Percentiles rank a stretch among this genome's conserved stretches.
Evolutionary conservation across 768 basidiomycete species (phyloP).

Genomic region (Termitomyces sp.): DNA sequence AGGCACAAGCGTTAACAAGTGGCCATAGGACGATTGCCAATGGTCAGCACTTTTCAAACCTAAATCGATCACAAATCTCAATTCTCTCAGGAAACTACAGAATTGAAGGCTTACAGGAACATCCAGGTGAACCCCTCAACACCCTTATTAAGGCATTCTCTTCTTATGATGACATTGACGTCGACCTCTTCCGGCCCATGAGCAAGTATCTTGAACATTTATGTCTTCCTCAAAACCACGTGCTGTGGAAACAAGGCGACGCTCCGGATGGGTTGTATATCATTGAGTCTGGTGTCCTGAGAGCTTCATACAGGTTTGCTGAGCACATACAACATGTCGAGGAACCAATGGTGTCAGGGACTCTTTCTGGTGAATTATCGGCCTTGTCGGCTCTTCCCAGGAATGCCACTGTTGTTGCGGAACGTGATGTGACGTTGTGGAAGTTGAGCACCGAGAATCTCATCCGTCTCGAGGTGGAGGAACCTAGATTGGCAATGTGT

Average conservation of each 20-base stretch:
- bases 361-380: conserved; percentile 87
- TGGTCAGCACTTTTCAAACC: conserved; percentile 29
- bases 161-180: conserved; percentile 57
- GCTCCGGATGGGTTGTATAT: conserved; percentile 80
- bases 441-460: conserved; percentile 60
- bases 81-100: conserved; percentile 20
- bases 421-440: conserved; percentile 79
- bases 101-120: conserved; percentile 23
- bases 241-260: conserved; percentile 77
- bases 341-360: conserved; percentile 93
- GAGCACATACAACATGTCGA: conserved; percentile 63
- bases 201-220: conserved; percentile 67
- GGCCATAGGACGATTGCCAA: conserved; percentile 68
- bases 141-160: conserved; percentile 79
- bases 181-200: conserved; percentile 57
- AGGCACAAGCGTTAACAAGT: conserved; percentile 35
- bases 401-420: conserved; percentile 84
- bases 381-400: conserved; percentile 74
- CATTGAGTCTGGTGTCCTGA: conserved; percentile 81
- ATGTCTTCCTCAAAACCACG: conserved; percentile 47
- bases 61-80: not conserved
- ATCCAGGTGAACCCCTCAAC: conserved; percentile 59
- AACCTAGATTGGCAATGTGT: conserved; percentile 57
- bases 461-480: conserved; percentile 57
- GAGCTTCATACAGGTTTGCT: conserved; percentile 78